Evolutionary conservation across 2,329 filamentous ascomycete genomes (phyloP).

Genomic region (Apiospora sp.): DNA sequence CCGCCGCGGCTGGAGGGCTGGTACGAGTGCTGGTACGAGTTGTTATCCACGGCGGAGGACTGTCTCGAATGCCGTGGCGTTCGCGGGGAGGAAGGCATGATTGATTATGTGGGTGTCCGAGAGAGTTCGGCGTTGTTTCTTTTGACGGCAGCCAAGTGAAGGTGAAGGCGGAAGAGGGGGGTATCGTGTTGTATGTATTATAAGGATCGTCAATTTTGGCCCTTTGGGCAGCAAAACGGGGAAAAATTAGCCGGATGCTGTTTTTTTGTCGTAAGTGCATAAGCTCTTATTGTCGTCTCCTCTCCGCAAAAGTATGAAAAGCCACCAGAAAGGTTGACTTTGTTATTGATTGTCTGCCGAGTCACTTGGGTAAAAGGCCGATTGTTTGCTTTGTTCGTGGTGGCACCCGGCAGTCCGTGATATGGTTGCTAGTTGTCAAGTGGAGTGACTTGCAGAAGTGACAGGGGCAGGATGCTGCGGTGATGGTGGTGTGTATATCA

Average conservation of each 20-base stretch:
- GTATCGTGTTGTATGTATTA: slow-evolving; percentile 9
- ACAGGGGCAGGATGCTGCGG: slow-evolving; percentile 15
- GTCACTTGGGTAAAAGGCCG: slow-evolving; percentile 5
- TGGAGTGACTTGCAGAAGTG: slow-evolving; percentile 15
- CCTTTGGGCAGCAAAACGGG: slow-evolving; percentile 4
- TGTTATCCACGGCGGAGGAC: slow-evolving; percentile 59
- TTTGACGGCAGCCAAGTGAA: slow-evolving; percentile 6
- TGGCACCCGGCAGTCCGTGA: slow-evolving; percentile 15
- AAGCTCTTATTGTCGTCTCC: slow-evolving; percentile 11
- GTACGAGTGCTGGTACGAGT: slow-evolving; percentile 35
- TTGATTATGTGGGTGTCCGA: slow-evolving; percentile 8
- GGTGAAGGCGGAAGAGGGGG: neutral
- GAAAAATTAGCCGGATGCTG: slow-evolving; percentile 1
- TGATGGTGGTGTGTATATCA: slow-evolving; percentile 20
- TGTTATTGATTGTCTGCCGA: slow-evolving; percentile 11
- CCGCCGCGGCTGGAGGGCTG: slow-evolving; percentile 48
- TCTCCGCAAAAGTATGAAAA: slow-evolving; percentile 12
- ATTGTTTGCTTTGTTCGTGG: slow-evolving; percentile 22
- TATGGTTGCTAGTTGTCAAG: slow-evolving; percentile 19
- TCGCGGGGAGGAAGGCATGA: slow-evolving; percentile 57
- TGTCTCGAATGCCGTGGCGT: slow-evolving; percentile 68
- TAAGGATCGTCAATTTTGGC: slow-evolving; percentile 14
- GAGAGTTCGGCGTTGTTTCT: slow-evolving; percentile 1
- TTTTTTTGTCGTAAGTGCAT: neutral
- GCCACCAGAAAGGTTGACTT: slow-evolving; percentile 16